These are phyloP conservation scores for Solanum neorickii DNA, from an alignment of 257 asterid species.

Conservation along the genomic window DNA sequence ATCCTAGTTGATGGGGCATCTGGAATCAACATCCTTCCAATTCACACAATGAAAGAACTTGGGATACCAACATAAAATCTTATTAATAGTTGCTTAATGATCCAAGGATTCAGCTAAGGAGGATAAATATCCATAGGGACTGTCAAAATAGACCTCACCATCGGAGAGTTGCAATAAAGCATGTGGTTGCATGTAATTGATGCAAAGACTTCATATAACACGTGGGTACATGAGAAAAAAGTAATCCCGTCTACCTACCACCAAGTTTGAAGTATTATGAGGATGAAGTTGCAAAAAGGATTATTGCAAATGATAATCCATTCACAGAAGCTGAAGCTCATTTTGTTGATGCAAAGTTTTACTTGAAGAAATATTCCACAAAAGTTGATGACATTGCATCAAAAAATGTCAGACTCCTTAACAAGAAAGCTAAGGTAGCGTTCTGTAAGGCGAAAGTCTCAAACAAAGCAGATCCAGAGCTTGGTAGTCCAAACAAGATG, in stretches of 20 bases:
- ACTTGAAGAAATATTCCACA: background rate
- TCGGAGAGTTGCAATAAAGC: background rate
- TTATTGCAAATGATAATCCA: background rate
- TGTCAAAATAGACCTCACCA: background rate
- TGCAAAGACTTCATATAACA: no score
- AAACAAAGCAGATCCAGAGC: background rate
- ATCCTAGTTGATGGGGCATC: background rate
- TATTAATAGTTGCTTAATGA: background rate
- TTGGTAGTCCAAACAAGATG: background rate
- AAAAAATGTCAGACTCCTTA: no score
- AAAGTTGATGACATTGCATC: no score
- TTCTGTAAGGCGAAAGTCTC: background rate
- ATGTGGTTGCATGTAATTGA: background rate
- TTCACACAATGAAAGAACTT: background rate
- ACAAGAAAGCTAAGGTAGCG: no score
- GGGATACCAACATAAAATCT: background rate
- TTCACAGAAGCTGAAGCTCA: background rate
- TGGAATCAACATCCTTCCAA: background rate
- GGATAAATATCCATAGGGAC: background rate
- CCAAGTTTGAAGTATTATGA: no score
- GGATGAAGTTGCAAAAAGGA: no score
- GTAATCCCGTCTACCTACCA: no score
- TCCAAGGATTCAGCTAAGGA: background rate
- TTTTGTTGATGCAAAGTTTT: background rate
- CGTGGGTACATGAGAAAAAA: no score